Evolutionary conservation across 1,139 yeast genomes (phyloP), one percentile per base, ranked within the genome.

Genomic region (Candida albicans): DNA sequence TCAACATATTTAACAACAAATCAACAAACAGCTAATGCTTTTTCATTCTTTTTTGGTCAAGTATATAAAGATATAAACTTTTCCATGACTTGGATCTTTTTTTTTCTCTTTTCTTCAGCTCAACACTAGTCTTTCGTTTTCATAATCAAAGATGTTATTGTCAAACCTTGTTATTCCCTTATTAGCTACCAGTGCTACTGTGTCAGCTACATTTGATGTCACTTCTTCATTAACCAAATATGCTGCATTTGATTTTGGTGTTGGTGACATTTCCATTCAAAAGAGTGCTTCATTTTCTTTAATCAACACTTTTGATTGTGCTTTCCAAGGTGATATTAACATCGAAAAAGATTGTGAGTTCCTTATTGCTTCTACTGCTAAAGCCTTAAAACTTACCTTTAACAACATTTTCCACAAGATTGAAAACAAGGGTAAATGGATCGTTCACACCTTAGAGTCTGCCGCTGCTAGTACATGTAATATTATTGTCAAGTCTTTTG

Each of bases 271-370:
- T 28, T 31, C 40, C 31, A 37, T 37, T 26, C 26, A 33, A 18
- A 31, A 37, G 15, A 14, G 40, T 37, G 40, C 40, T 37, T 25
- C 35, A 4, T 37, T 37, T 35, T 37, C 40, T 10, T 37, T 37
- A 31, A 14, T 37, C 15, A 24, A 37, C 15, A 13, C 25, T 12
- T 26, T 37, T 14, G 31, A 37, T 26, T 26, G 35, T 32, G 35
- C 25, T 13, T 37, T 37, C 35, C 40, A 22, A 26, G 40, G 40
- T 37, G 35, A 31, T 15, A 24, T 37, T 26, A 22, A 10, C 26
- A 37, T 37, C 25, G 40, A 37, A 13, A 31, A 31, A 26, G 40
- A 22, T 26, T 37, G 40, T 32, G 25, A 37, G 7, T 37, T 37
- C 27, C 26, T 37, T 31, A 30, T 37, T 37, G 30, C 40, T 32